phyloP scores from a whole-genome alignment of 306 rosid genomes.

The Alnus glutinosa region DNA sequence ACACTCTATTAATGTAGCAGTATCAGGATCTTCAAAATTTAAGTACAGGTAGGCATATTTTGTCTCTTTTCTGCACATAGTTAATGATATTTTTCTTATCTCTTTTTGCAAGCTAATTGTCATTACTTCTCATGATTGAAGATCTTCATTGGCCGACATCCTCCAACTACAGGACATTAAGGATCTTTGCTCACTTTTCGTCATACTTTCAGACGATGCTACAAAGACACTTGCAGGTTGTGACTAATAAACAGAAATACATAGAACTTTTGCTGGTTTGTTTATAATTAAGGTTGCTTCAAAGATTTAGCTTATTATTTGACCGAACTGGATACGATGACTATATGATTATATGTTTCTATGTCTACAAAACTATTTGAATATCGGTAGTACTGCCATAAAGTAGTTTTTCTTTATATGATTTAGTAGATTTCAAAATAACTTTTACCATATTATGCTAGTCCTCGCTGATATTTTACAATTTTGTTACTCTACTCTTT shows the following conservation, averaged over 20 bases:
- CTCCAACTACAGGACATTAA: constrained; percentile 63
- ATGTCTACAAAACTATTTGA: not conserved
- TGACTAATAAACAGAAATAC: constrained; percentile 24
- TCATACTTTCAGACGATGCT: constrained; percentile 59
- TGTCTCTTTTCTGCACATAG: constrained; percentile 24
- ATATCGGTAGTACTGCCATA: not conserved
- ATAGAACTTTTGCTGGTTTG: constrained; percentile 27
- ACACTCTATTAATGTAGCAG: constrained; percentile 31
- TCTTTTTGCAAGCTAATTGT: constrained; percentile 6
- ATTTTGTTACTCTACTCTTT: not conserved
- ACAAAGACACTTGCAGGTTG: constrained; percentile 60
- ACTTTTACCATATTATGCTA: not conserved
- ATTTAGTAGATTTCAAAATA: not conserved
- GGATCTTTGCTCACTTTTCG: constrained; percentile 67
- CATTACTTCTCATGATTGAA: constrained; percentile 41
- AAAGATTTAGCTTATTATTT: not conserved
- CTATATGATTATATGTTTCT: not conserved
- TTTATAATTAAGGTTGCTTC: constrained; percentile 7
- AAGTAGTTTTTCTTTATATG: not conserved
- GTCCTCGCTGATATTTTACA: not conserved
- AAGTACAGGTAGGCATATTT: constrained; percentile 51
- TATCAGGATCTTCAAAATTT: constrained; percentile 46
- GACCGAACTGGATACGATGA: not conserved
- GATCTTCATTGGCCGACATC: constrained; percentile 66
- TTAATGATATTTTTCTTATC: constrained; percentile 1